phyloP scores from a whole-genome alignment of 371 early-diverging fungal species.

The Circinella minor region DNA sequence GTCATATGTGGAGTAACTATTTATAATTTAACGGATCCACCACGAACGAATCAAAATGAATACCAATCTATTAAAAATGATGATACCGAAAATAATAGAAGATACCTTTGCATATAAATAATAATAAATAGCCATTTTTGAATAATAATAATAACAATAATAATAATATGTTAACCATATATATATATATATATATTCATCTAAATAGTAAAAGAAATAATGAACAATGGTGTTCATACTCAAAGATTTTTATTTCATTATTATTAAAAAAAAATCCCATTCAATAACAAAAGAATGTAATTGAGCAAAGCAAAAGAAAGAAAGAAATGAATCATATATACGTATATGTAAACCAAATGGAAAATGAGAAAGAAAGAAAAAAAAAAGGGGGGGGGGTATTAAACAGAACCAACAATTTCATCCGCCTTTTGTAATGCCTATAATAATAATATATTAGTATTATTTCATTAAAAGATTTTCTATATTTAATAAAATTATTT shows the following conservation, averaged over 20 bases:
- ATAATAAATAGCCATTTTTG: not conserved
- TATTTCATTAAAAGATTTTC: not conserved
- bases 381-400: constrained; percentile 13
- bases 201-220: no score
- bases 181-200: no score
- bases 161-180: not conserved
- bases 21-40: constrained; percentile 34
- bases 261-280: no score
- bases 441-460: not conserved
- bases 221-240: no score
- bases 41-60: constrained; percentile 8
- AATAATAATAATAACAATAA: no score
- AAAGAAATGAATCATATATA: no score
- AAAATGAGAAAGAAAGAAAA: not conserved
- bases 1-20: constrained; percentile 34
- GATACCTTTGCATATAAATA: not conserved
- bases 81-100: not conserved
- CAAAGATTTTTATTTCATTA: no score
- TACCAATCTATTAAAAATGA: constrained; percentile 5
- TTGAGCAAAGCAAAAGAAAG: no score
- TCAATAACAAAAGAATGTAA: no score
- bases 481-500: not conserved
- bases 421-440: constrained; percentile 74
- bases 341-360: no score
- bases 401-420: constrained; percentile 76